Conservation (phyloP, 208 protist species). For the Tritrichomonas musculus region DNA sequence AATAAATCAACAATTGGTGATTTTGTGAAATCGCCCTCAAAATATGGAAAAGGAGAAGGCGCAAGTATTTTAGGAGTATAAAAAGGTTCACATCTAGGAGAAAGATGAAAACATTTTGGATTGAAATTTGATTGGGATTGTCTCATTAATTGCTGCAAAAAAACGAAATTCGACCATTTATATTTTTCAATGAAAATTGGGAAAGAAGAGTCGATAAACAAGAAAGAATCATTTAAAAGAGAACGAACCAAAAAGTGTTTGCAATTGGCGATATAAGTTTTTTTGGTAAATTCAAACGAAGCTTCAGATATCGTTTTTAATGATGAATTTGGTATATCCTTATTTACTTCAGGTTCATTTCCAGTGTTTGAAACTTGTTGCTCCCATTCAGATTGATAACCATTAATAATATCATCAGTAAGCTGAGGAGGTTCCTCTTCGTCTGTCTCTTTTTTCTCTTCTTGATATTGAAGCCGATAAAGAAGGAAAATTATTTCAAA, state of each 20-base stretch:
- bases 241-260: not conserved
- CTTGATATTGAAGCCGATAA: too few species aligned
- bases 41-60: not conserved
- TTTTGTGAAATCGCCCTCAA: not conserved
- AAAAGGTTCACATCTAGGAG: not conserved
- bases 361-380: too few species aligned
- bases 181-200: not conserved
- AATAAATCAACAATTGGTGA: not conserved
- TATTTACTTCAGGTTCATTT: too few species aligned
- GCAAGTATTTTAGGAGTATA: not conserved
- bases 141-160: too few species aligned
- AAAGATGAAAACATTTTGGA: constrained; percentile 3
- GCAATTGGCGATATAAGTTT: not conserved
- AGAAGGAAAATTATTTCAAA: not conserved
- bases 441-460: too few species aligned
- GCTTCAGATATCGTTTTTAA: not conserved
- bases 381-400: too few species aligned
- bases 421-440: too few species aligned
- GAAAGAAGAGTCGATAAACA: not conserved
- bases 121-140: not conserved
- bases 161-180: not conserved
- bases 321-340: too few species aligned
- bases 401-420: too few species aligned
- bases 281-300: not conserved
- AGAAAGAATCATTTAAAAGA: not conserved